phyloP scores from a whole-genome alignment of 2,329 filamentous ascomycete species.

The Colletotrichum nymphaeae region DNA sequence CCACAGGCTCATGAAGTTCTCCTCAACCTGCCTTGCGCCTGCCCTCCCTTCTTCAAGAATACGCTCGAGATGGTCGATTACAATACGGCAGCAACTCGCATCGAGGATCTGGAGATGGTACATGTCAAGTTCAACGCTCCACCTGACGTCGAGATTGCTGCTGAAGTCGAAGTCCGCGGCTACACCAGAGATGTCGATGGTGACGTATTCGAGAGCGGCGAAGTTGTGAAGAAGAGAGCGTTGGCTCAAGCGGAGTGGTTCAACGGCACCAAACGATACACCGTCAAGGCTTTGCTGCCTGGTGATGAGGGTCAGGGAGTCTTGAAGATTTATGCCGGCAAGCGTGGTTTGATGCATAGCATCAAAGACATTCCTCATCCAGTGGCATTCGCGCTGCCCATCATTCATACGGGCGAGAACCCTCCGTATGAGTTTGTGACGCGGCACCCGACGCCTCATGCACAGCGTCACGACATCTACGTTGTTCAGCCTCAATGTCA shows the following conservation, averaged over 20 bases:
- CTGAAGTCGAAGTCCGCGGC: slow-evolving; percentile 88
- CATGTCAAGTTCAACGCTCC: slow-evolving; percentile 91
- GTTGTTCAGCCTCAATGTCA: slow-evolving; percentile 95
- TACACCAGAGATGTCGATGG: slow-evolving; percentile 88
- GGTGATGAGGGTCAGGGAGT: slow-evolving; percentile 90
- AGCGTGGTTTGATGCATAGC: slow-evolving; percentile 95
- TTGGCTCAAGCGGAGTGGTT: slow-evolving; percentile 94
- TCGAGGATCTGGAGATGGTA: slow-evolving; percentile 93
- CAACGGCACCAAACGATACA: slow-evolving; percentile 87
- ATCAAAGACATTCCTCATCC: slow-evolving; percentile 96
- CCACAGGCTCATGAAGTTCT: slow-evolving; percentile 87
- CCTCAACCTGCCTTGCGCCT: slow-evolving; percentile 86
- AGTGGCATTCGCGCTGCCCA: slow-evolving; percentile 87
- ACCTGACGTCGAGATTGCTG: slow-evolving; percentile 88
- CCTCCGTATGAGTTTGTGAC: slow-evolving; percentile 93
- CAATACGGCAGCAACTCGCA: slow-evolving; percentile 85
- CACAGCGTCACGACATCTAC: slow-evolving; percentile 97
- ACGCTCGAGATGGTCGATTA: slow-evolving; percentile 85
- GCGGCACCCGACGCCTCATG: slow-evolving; percentile 94
- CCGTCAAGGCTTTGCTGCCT: slow-evolving; percentile 90
- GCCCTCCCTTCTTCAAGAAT: slow-evolving; percentile 89
- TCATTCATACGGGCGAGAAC: slow-evolving; percentile 91
- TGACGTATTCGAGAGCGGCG: slow-evolving; percentile 92
- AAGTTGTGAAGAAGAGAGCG: slow-evolving; percentile 85
- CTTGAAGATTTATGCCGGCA: slow-evolving; percentile 93